phyloP scores from a whole-genome alignment of 2,329 filamentous ascomycete genomes.

The Plectosphaerella cucumerina region DNA sequence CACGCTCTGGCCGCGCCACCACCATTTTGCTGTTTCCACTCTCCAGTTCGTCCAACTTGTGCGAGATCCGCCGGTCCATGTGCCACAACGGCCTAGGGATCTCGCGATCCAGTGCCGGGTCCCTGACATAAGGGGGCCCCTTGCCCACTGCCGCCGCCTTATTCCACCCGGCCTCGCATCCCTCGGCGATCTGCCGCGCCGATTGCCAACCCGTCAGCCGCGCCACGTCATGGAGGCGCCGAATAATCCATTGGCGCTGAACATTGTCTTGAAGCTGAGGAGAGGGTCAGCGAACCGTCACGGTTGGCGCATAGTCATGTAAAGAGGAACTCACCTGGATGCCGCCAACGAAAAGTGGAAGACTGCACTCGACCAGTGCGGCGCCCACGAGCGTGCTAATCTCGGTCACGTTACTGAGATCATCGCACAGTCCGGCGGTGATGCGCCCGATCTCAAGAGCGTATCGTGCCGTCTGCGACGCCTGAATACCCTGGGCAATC shows the following conservation, averaged over 20 bases:
- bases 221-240: slow-evolving; percentile 69
- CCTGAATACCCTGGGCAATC: slow-evolving; percentile 77
- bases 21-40: slow-evolving; percentile 39
- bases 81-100: slow-evolving; percentile 41
- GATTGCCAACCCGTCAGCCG: slow-evolving; percentile 85
- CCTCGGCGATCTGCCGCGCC: slow-evolving; percentile 73
- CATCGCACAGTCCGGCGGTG: slow-evolving; percentile 64
- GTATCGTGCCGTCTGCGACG: slow-evolving; percentile 64
- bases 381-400: slow-evolving; percentile 77
- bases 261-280: slow-evolving; percentile 61
- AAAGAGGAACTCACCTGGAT: slow-evolving; percentile 53
- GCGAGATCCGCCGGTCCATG: slow-evolving; percentile 46
- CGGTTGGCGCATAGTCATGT: neutral
- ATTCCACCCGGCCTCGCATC: slow-evolving; percentile 81
- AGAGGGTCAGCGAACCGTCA: neutral
- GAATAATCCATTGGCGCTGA: slow-evolving; percentile 76
- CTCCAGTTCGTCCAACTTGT: slow-evolving; percentile 43
- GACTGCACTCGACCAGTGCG: slow-evolving; percentile 75
- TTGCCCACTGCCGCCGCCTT: slow-evolving; percentile 68
- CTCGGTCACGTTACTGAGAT: slow-evolving; percentile 45
- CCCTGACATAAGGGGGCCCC: slow-evolving; percentile 68
- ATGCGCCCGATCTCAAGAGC: slow-evolving; percentile 78
- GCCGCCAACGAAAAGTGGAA: slow-evolving; percentile 82
- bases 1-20: slow-evolving; percentile 57
- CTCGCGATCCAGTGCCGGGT: slow-evolving; percentile 29